These are phyloP conservation scores for Vigna nakashimae DNA, from an alignment of 306 rosid species.

Conservation along the genomic window DNA sequence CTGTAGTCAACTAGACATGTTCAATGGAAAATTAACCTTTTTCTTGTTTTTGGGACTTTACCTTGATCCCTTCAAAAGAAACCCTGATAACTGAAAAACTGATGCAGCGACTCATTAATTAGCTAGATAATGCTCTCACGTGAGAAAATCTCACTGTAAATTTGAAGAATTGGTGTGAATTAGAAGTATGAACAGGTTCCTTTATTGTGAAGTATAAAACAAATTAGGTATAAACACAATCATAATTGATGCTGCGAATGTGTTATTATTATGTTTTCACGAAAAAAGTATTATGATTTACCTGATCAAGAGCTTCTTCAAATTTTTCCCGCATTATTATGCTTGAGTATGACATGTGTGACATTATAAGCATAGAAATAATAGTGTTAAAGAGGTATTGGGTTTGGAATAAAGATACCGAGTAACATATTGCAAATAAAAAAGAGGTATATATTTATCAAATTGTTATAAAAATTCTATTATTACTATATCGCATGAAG, in stretches of 20 bases:
- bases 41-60: conserved; percentile 14
- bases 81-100: not conserved
- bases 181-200: not conserved
- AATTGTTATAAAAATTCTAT: not conserved
- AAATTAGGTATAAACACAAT: not conserved
- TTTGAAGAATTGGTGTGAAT: not conserved
- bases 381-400: not conserved
- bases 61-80: conserved; percentile 2
- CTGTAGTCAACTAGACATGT: not conserved
- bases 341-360: not conserved
- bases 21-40: not conserved
- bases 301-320: not conserved
- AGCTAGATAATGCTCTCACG: conserved; percentile 1
- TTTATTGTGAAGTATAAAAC: not conserved
- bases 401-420: not conserved
- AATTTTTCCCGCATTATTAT: not conserved
- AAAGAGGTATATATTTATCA: not conserved
- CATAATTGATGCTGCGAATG: not conserved
- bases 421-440: not conserved
- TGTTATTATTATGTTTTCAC: not conserved
- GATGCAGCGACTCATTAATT: not conserved
- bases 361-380: not conserved
- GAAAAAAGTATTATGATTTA: not conserved
- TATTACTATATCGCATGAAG: not conserved
- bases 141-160: not conserved